Base-by-base conservation (phyloP, 257 asterid species). In the Fraxinus pennsylvanica region DNA sequence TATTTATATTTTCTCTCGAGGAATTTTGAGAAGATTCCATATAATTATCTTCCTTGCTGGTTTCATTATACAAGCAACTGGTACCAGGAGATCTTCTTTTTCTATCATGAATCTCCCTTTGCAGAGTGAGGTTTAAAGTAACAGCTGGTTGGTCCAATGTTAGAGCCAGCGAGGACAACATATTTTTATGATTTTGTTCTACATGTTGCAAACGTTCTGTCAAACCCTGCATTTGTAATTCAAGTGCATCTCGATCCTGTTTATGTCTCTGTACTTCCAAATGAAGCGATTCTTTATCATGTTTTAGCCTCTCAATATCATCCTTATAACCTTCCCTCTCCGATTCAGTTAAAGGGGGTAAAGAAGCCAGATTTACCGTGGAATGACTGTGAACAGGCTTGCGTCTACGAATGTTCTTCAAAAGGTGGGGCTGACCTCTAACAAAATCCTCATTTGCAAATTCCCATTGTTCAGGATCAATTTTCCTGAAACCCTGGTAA, bases 331-430 rank as follows among this genome's bases (percentile, higher is more conserved):
- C 87, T 47, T 89, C 87, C 80, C 91, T 86, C 86, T 92, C 99
- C 22, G 86, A 69, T 81, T 91, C 97, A 66, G 84, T 80, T 41
- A 94, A 80, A 59, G 90, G 82, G 78, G 86, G 79, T 33, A 86
- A 72, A 71, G 88, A 74, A 72, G 85, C 29, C 63, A 86, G 78
- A 82, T 80, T 86, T 14, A 89, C 90, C 32, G 84, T 68, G 12
- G 97, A 92, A 88, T 94, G 99, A 83, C 97, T 94, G 82, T 94
- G 97, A 76, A 94, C 93, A 29, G 99, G 97, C 83, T 92, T 94
- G 25, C 97, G 97, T 61, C 99, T 86, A 73, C 88, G 91, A 75
- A 94, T 92, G 52, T 91, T 94, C 91, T 84, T 92, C 90, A 94
- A 29, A 66, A 91, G 96, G 68, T 88, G 86, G 39, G 96, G 92